Evolutionary conservation across 495 filamentous ascomycete species (phyloP), one percentile per base, ranked within the genome.

Genomic region (Antarctomyces pellizariae): DNA sequence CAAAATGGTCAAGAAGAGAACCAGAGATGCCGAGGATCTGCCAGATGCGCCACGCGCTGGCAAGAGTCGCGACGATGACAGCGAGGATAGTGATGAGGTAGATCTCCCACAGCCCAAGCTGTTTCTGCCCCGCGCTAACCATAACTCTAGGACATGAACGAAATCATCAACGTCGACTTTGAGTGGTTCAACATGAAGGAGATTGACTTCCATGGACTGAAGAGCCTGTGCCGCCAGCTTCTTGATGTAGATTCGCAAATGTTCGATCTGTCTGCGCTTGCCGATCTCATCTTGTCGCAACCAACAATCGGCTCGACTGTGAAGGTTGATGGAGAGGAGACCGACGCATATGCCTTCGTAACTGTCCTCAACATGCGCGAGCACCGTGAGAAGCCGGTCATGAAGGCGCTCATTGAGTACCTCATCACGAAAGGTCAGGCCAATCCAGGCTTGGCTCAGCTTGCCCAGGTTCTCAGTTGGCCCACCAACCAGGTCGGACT

Each of bases 101-200:
- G 42, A 39, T 44, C 28, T 38, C 36, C 30, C 24, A 27, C 16
- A n/a, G 22, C 19, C 21, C 21, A 9, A 9, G n/a, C 21, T 12
- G 13, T 10, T 21, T 21, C 6, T 21, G 19, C 21, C 21, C 21
- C 21, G 21, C 21, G 35, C 47, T 36, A 34, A 46, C 33, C 28
- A 25, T 26, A 26, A 35, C 22, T 11, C 19, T 26, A 89, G 78
- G 76, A 90, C 26, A 67, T 74, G 37, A n/a, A n/a, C n/a, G 71
- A 89, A 48, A 75, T 86, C 47, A 66, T 99, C 33, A 75, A 92
- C 47, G 80, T 93, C 13, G 84, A 93, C 25, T 99, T 99, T 48
- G 89, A 95, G 52, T 91, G 75, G 67, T 95, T 95, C 54, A 86
- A 93, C 54, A 84, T 83, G 33, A 74, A 91, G 39, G 62, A 72